Base-by-base conservation (phyloP, 2,329 filamentous ascomycete genomes). In the Didymella pinodella region DNA sequence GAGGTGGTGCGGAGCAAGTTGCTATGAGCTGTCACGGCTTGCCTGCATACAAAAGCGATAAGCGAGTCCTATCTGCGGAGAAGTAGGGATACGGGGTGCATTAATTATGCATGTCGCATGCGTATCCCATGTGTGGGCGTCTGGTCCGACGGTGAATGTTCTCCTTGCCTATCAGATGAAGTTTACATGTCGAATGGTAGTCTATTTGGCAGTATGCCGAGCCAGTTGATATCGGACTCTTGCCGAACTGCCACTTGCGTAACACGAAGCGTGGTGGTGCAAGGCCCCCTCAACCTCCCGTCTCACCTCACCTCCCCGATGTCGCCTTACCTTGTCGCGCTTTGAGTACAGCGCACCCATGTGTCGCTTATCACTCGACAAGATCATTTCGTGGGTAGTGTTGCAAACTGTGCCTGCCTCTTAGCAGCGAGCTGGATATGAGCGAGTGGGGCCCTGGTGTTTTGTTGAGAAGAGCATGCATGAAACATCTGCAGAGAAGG, bases 381-480 rank as follows among this genome's bases (percentile, higher is more conserved):
- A 11, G 11, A 43, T n/a, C 29, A 41, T 16, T 14, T 20, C 11
- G 48, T 51, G 41, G 41, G 26, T 18, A 48, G 36, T 22, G 29
- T 16, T 34, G 26, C 5, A 32, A 14, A 31, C 20, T 45, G 38
- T 51, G 48, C 52, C 47, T 59, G 59, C 54, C 58, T 49, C 48
- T 41, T 28, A 22, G 14, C 43, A 4, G 18, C 36, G 48, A 38
- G 31, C 32, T 38, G 31, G 11, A 10, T 36, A 11, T 26, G 57
- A 55, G 55, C 55, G 57, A 62, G 57, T 40, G 54, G 48, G 48
- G 46, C 22, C 8, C 4, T 59, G 34, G 16, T 16, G 43, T 65
- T 67, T 65, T 67, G 66, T 68, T 70, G 66, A 61, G 63, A 52
- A 31, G 45, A 56, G 48, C 56, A 57, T 61, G 66, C 63, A 63